Conservation (phyloP, 106 monocot genomes). For the Dendrobium nobile region DNA sequence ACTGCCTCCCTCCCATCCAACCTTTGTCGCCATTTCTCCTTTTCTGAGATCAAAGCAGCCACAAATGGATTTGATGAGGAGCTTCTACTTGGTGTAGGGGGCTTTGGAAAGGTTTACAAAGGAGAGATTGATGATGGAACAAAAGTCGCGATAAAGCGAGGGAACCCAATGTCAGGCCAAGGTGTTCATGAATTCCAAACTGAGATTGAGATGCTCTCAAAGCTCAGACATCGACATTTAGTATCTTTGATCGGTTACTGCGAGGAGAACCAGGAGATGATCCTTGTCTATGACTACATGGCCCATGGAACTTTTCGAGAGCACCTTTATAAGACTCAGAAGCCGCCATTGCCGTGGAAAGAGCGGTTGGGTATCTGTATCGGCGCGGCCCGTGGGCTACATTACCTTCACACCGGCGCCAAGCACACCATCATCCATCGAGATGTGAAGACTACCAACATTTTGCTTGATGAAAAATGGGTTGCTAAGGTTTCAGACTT, state of each 20-base stretch:
- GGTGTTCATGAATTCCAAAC: constrained; percentile 31
- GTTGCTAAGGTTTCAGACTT: constrained; percentile 69
- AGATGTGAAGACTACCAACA: constrained; percentile 92
- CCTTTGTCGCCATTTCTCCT: constrained; percentile 61
- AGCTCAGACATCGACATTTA: constrained; percentile 67
- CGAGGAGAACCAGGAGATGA: constrained; percentile 24
- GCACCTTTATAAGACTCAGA: constrained; percentile 48
- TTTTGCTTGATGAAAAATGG: constrained; percentile 64
- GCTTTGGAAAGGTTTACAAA: constrained; percentile 54
- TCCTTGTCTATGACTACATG: constrained; percentile 33
- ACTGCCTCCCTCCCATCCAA: constrained; percentile 43
- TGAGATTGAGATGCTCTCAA: constrained; percentile 69
- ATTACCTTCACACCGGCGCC: constrained; percentile 28
- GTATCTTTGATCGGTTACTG: constrained; percentile 42
- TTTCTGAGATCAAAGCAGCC: constrained; percentile 51
- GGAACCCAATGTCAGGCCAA: constrained; percentile 44
- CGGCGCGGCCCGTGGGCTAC: constrained; percentile 23
- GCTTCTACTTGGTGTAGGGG: constrained; percentile 60
- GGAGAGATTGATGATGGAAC: constrained; percentile 33
- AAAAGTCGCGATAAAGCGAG: constrained; percentile 49
- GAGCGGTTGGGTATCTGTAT: constrained; percentile 21
- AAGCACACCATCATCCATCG: constrained; percentile 71
- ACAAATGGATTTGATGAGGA: constrained; percentile 56
- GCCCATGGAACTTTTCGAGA: constrained; percentile 45
- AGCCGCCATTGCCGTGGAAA: constrained; percentile 45